Evolutionary conservation across 1,284 basidiomycete species (phyloP), one percentile per base, ranked within the genome.

Genomic region (Cryptococcus amylolentus): DNA sequence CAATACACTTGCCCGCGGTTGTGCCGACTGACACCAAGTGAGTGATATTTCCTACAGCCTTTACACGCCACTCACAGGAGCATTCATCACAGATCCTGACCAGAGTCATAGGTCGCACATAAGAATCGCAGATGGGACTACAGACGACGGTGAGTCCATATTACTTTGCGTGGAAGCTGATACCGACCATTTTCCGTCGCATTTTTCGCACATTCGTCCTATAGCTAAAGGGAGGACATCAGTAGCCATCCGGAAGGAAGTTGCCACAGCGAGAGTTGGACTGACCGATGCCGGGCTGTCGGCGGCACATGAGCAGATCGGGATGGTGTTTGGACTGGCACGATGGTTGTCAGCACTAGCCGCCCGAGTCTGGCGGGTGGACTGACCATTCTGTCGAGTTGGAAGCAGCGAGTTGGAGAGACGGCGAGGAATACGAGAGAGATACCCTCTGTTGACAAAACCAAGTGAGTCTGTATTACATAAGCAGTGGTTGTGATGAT

Each of bases 61-160:
- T 35, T 31, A 6, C 31, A 35, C 16, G 13, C 26, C 4, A 73
- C 73, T 66, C 44, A 76, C 74, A 98, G 77, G 98, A 98, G 80
- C 96, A 98, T 80, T 98, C 95, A 76, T 98, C 96, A 77, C 96
- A 98, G 69, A 98, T 96, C 68, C 93, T 86, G 56, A 98, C 96
- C 56, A 98, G 83, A 16, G 95, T 97, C 79, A 96, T 92, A 60
- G 96, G 96, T 65, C 96, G 86, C 58, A 99, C 96, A 79, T 98
- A 98, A 28, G 95, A 98, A 80, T 99, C 96, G 80, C 96, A 99
- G 56, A 98, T 91, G 10, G 96, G 96, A 77, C 95, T 97, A 51
- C 35, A 7, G 38, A 16, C 31, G 51, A 40, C 12, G 12, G 42
- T 14, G 55, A 35, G 31, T 35, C 31, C 5, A 38, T n/a, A 10